Evolutionary conservation across 2,329 filamentous ascomycete species (phyloP).

Genomic region (Grosmannia huntii): DNA sequence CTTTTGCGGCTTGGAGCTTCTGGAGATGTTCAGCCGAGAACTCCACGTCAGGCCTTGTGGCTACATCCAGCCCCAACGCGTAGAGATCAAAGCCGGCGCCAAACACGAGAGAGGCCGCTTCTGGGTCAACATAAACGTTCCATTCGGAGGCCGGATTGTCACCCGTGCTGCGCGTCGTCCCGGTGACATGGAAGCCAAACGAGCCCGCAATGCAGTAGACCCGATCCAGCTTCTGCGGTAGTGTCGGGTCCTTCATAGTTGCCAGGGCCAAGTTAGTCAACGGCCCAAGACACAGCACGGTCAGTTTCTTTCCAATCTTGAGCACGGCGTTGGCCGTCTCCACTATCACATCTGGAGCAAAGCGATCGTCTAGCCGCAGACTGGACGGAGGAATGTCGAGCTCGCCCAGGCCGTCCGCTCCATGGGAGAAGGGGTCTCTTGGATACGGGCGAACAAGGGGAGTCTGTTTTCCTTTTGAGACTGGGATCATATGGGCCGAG

Average conservation of each 20-base stretch:
- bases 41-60: constrained; percentile 3
- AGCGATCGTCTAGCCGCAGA: no score
- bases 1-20: background rate
- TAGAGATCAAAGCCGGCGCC: background rate
- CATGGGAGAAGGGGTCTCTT: no score
- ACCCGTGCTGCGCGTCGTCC: constrained; percentile 2
- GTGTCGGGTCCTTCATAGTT: constrained; percentile 1
- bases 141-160: constrained; percentile 3
- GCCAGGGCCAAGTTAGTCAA: constrained; percentile 4
- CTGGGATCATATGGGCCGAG: no score
- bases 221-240: constrained; percentile 1
- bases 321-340: background rate
- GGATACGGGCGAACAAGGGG: no score
- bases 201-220: no score
- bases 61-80: constrained; percentile 2
- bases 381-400: no score
- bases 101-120: constrained; percentile 2
- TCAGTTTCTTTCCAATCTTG: background rate
- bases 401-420: no score
- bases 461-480: no score
- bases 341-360: no score
- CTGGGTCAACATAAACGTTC: constrained; percentile 5
- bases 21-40: background rate
- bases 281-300: constrained; percentile 1
- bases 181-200: constrained; percentile 3